Evolutionary conservation across 352 stramenopile species (phyloP).

Genomic region (Globisporangium heterothallicum): DNA sequence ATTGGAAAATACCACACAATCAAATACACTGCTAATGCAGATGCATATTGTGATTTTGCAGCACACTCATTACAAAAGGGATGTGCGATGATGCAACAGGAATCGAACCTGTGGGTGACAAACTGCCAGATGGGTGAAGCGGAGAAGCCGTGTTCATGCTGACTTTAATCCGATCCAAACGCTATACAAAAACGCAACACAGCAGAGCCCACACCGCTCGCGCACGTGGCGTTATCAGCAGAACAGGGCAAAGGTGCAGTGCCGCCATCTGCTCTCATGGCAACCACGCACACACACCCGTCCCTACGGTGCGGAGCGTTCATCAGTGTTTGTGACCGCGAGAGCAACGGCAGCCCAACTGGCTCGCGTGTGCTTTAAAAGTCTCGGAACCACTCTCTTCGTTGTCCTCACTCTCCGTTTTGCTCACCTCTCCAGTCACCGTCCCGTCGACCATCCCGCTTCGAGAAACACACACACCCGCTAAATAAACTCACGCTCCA

Average conservation of each 20-base stretch:
- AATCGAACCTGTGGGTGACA: neutral
- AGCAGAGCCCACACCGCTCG: too few relatives aligned
- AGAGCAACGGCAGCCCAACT: too few relatives aligned
- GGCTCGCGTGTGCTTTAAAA: too few relatives aligned
- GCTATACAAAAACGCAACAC: too few relatives aligned
- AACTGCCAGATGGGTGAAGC: neutral
- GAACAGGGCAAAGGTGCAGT: constrained; percentile 8
- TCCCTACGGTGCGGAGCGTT: constrained; percentile 1
- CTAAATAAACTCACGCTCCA: neutral
- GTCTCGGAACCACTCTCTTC: too few relatives aligned
- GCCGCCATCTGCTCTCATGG: constrained; percentile 7
- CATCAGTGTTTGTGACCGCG: too few relatives aligned
- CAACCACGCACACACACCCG: neutral
- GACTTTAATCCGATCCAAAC: too few relatives aligned
- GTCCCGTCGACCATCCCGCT: neutral
- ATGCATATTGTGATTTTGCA: neutral
- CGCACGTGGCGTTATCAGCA: too few relatives aligned
- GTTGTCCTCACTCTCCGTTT: neutral
- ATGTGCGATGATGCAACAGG: too few relatives aligned
- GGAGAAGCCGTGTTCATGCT: constrained; percentile 6
- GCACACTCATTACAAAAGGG: neutral
- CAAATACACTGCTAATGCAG: too few relatives aligned
- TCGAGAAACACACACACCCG: neutral
- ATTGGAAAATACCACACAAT: neutral
- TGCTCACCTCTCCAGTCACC: neutral